Percentiles rank a stretch among this genome's conserved stretches.
These are phyloP conservation scores for Fennellomyces sp. DNA, from an alignment of 371 early-diverging fungal species.

Conservation along the genomic window DNA sequence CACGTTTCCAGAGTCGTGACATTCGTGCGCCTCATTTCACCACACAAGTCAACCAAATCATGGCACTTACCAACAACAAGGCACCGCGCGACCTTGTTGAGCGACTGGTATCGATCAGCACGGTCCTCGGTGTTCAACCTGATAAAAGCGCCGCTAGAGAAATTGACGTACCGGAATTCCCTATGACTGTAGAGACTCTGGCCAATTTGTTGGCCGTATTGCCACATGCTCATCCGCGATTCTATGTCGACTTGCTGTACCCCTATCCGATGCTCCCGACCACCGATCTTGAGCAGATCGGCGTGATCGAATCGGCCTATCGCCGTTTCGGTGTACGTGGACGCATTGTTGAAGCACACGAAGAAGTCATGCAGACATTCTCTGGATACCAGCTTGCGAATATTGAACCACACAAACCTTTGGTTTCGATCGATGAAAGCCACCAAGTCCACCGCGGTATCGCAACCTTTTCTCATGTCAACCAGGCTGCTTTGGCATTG, in stretches of 20 bases:
- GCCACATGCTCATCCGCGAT: conserved; percentile 58
- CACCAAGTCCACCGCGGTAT: conserved; percentile 36
- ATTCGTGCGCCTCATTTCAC: conserved; percentile 63
- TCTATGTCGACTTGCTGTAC: conserved; percentile 66
- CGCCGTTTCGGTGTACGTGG: conserved; percentile 72
- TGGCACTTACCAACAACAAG: conserved; percentile 31
- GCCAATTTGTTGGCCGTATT: conserved; percentile 52
- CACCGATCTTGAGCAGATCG: conserved; percentile 63
- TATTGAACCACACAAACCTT: conserved; percentile 30
- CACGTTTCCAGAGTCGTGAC: conserved; percentile 78
- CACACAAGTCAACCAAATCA: conserved; percentile 60
- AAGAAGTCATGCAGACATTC: conserved; percentile 54
- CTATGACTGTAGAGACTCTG: conserved; percentile 62
- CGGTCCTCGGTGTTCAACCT: conserved; percentile 59
- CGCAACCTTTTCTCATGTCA: conserved; percentile 48
- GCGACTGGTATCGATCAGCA: conserved; percentile 63
- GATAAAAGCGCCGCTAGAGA: conserved; percentile 41
- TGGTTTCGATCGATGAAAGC: conserved; percentile 35
- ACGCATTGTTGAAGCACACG: conserved; percentile 40
- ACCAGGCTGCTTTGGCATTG: conserved; percentile 30
- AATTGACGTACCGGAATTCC: conserved; percentile 74
- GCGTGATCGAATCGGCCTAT: conserved; percentile 69
- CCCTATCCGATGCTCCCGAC: conserved; percentile 70
- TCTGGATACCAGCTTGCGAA: conserved; percentile 58
- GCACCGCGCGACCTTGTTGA: conserved; percentile 48